phyloP scores from a whole-genome alignment of 345 rosid species.

The Salix suchowensis region DNA sequence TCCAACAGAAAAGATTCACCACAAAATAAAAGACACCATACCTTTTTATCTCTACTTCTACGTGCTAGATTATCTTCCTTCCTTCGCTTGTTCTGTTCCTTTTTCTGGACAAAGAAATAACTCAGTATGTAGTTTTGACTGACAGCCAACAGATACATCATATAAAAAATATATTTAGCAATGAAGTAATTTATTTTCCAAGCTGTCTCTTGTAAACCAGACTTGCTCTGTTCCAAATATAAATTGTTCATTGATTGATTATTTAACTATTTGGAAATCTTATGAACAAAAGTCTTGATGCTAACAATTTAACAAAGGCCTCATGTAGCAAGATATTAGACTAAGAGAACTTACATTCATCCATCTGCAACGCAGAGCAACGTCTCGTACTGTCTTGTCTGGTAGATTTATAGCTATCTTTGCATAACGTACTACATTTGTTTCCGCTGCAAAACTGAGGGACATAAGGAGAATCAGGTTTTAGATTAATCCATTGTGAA shows the following conservation, averaged over 20 bases:
- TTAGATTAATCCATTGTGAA: constrained; percentile 1
- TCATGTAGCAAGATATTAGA: constrained; percentile 4
- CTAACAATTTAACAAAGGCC: background rate
- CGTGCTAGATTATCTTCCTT: constrained; percentile 51
- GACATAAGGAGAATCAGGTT: background rate
- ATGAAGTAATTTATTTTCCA: background rate
- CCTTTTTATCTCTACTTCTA: constrained; percentile 65
- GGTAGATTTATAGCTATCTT: constrained; percentile 53
- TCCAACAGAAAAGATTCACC: background rate
- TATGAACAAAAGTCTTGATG: background rate
- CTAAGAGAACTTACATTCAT: constrained; percentile 38
- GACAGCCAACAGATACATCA: background rate
- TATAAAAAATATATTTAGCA: background rate
- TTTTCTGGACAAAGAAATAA: constrained; percentile 43
- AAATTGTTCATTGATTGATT: too few species aligned
- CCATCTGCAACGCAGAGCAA: constrained; percentile 78
- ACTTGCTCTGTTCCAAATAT: background rate
- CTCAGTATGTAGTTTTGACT: background rate
- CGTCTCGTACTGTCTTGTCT: constrained; percentile 67
- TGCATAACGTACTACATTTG: constrained; percentile 43
- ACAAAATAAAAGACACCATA: constrained; percentile 15
- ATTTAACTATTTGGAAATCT: background rate
- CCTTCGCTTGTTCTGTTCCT: constrained; percentile 65
- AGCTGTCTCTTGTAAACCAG: background rate
- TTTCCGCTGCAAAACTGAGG: constrained; percentile 46